phyloP scores from a whole-genome alignment of 148 eudicot species.

The Arbutus unedo region DNA sequence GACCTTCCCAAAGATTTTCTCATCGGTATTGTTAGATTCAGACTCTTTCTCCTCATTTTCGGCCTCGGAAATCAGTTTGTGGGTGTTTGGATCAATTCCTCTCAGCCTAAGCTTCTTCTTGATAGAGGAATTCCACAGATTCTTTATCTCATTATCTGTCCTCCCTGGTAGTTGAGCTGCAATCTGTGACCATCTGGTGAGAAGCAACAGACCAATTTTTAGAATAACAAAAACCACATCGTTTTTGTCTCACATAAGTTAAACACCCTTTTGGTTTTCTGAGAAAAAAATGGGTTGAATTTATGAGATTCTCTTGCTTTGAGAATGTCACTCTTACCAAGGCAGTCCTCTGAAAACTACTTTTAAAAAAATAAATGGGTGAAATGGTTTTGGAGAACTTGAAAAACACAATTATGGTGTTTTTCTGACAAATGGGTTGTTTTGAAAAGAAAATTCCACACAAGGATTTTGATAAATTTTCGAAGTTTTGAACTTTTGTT shows the following conservation, averaged over 20 bases:
- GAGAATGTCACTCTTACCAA: not conserved
- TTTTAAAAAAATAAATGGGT: not conserved
- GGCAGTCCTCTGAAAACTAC: not conserved
- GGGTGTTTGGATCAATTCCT: slow-evolving; percentile 90
- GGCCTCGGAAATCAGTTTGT: slow-evolving; percentile 61
- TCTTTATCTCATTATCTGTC: slow-evolving; percentile 91
- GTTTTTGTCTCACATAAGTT: not conserved
- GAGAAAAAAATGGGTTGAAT: not conserved
- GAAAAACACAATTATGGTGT: not conserved
- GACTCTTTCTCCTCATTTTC: slow-evolving; percentile 43
- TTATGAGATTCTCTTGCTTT: not conserved
- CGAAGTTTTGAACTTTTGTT: not conserved
- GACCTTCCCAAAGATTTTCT: slow-evolving; percentile 21
- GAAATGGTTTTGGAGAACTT: not conserved
- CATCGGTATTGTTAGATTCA: slow-evolving; percentile 24
- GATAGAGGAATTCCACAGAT: slow-evolving; percentile 83
- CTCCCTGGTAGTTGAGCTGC: slow-evolving; percentile 92
- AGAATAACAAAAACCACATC: not conserved
- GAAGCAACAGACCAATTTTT: not conserved
- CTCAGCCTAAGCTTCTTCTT: slow-evolving; percentile 83
- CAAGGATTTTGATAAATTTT: not conserved
- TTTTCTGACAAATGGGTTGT: not conserved
- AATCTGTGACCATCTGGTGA: slow-evolving; percentile 85
- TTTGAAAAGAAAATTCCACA: not conserved
- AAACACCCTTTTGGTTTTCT: not conserved